A percentile compares a stretch with the other conserved stretches of the same genome.
These are phyloP conservation scores for Scortechinia acanthostroma DNA, from an alignment of 2,329 filamentous ascomycete species.

Conservation along the genomic window DNA sequence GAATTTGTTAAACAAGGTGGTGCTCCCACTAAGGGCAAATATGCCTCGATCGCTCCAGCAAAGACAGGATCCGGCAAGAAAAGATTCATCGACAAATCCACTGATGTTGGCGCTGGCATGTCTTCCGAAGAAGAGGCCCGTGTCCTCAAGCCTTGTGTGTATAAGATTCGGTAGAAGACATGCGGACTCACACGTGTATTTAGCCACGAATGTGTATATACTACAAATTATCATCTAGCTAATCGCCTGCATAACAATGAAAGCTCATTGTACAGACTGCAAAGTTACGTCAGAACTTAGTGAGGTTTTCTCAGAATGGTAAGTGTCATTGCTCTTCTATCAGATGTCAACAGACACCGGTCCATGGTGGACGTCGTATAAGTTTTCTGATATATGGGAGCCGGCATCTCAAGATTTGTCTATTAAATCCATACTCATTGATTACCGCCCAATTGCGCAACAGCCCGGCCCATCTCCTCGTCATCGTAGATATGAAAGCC, in stretches of 20 bases:
- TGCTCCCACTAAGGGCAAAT: constrained; percentile 1
- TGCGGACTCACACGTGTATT: too few species aligned
- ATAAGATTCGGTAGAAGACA: constrained; percentile 79
- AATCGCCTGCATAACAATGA: too few species aligned
- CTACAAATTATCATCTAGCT: too few species aligned
- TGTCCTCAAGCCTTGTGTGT: constrained; percentile 87
- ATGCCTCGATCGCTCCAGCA: neutral
- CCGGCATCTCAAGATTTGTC: too few species aligned
- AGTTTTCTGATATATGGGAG: too few species aligned
- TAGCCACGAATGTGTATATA: too few species aligned
- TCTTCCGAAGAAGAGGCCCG: constrained; percentile 55
- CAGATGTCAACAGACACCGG: too few species aligned
- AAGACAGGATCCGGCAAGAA: neutral
- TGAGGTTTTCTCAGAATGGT: too few species aligned
- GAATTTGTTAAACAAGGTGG: constrained; percentile 22
- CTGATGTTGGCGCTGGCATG: constrained; percentile 46
- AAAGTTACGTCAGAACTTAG: too few species aligned
- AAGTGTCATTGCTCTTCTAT: too few species aligned
- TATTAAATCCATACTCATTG: constrained; percentile 24
- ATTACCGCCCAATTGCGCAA: constrained; percentile 72
- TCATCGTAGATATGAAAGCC: constrained; percentile 98
- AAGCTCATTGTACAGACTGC: too few species aligned
- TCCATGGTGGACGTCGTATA: too few species aligned
- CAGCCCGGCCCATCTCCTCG: constrained; percentile 90
- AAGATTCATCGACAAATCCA: constrained; percentile 72